These are phyloP conservation scores for Hypoxylon subgilvum DNA, from an alignment of 495 filamentous ascomycete genomes.

Conservation along the genomic window DNA sequence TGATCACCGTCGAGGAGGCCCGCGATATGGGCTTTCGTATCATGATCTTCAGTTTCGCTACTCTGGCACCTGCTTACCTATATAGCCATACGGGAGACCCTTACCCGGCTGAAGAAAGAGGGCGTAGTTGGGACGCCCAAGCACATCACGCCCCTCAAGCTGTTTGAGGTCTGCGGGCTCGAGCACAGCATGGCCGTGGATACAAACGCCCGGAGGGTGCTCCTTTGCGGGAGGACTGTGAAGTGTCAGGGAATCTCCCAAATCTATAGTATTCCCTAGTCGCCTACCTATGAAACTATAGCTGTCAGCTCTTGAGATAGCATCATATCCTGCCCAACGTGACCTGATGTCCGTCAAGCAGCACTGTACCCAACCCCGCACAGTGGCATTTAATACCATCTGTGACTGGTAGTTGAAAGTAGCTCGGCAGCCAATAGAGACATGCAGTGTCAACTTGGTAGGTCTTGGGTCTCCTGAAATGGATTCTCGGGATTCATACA, in stretches of 20 bases:
- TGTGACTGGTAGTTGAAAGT: no score
- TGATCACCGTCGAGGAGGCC: slow-evolving; percentile 62
- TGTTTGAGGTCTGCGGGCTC: slow-evolving; percentile 61
- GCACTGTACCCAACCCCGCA: no score
- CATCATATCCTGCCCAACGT: no score
- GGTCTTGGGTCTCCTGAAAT: no score
- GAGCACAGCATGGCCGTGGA: slow-evolving; percentile 64
- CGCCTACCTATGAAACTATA: no score
- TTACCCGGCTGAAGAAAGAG: slow-evolving; percentile 54
- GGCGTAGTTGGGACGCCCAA: slow-evolving; percentile 57
- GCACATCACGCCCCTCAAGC: slow-evolving; percentile 45
- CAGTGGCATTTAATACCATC: no score
- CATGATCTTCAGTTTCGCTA: slow-evolving; percentile 66
- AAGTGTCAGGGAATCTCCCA: neutral
- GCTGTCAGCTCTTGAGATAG: no score
- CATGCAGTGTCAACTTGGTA: no score
- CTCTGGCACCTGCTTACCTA: slow-evolving; percentile 59
- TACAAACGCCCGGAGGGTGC: slow-evolving; percentile 57
- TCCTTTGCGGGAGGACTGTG: slow-evolving; percentile 33
- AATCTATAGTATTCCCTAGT: no score
- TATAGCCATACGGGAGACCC: slow-evolving; percentile 56
- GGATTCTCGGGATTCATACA: no score
- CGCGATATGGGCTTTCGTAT: slow-evolving; percentile 68
- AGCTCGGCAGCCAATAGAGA: no score
- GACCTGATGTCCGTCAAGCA: no score